Base-by-base conservation (phyloP, 257 asterid genomes). In the Rubia yunnanensis region DNA sequence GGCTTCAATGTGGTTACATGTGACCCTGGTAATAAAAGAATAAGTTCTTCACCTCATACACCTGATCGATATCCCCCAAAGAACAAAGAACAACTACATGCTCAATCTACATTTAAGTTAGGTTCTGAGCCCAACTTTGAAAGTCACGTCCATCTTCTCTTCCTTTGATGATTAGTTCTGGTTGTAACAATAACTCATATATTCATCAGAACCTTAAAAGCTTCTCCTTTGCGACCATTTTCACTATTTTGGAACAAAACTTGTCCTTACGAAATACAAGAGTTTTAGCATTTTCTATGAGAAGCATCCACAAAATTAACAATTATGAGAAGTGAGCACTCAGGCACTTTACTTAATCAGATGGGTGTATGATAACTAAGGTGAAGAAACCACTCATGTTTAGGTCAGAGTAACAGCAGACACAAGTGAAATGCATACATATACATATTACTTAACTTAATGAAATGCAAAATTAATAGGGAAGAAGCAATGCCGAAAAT, bases 401-500 rank as follows among this genome's bases (percentile, higher is more conserved):
- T 44, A 57, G 9, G 30, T 34, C 59, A 44, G 32, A 63, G 28
- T 38, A 27, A 62, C 18, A 54, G 11, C 18, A 54, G 11, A 11
- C 44, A 20, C 44, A 63, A 49, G 15, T 4, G 20, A 39, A 63
- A 38, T 7, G 17, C 18, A 62, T 46, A n/a, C 28, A 20, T 30
- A 55, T 41, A 53, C 14, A 24, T 55, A 54, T 54, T 8, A 22
- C 17, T 11, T 2, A 23, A 57, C n/a, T 41, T 41, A 41, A 3
- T 3, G 36, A 32, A 32, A 32, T 32, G 7, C 7, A 4, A 32
- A 32, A 32, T 4, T 10, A 11, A 44, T 44, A 13, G 5, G 18
- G 5, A 32, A 62, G 55, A 32, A 23, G 35, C 28, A 64, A 71
- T 61, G 41, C 62, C 64, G 62, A 70, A 57, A 56, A 78, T 75